Evolutionary conservation across 2,329 filamentous ascomycete genomes (phyloP), one percentile per base, ranked within the genome.

Genomic region (Penicillium sp.): DNA sequence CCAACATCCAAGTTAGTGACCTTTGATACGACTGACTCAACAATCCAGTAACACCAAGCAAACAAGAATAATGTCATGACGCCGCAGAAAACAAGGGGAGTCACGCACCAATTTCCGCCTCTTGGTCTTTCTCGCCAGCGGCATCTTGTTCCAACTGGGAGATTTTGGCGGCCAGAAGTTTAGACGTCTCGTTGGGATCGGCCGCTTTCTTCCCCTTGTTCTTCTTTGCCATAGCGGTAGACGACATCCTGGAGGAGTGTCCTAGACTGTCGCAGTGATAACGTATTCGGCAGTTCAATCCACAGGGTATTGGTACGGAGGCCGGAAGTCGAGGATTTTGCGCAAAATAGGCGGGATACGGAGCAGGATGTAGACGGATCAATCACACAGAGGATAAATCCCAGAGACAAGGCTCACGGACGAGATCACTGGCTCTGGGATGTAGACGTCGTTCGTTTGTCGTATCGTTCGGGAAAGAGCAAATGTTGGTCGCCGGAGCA

Each of bases 131-230:
- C 72, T 96, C 92, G 56, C 91, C 90, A 10, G 91, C 91, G 46
- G 89, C 90, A 79, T 97, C 92, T 59, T 91, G 89, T 74, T 99
- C 94, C 55, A 99, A 79, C 77, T 97, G 94, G 19, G 91, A 93
- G 70, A 99, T 97, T 70, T 95, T 91, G 58, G 92, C 91, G 59
- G 92, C 88, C 47, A 99, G 84, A 61, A 97, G 83, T 75, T 96
- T 95, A 58, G 91, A 91, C 43, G 92, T 91, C 75, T 97, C 94
- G 66, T 85, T 90, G 18, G 90, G 89, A 71, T 96, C 92, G 61
- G 90, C 78, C 44, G 83, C 79, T 77, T 95, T 96, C 78, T 95
- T 96, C 63, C 82, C 84, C 78, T 95, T 96, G 52, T 81, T 84
- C 76, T 94, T 94, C 78, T 91, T 94, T 53, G 78, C 76, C 53